Evolutionary conservation across 2,329 filamentous ascomycete species (phyloP).

Genomic region (Sporothrix luriei): DNA sequence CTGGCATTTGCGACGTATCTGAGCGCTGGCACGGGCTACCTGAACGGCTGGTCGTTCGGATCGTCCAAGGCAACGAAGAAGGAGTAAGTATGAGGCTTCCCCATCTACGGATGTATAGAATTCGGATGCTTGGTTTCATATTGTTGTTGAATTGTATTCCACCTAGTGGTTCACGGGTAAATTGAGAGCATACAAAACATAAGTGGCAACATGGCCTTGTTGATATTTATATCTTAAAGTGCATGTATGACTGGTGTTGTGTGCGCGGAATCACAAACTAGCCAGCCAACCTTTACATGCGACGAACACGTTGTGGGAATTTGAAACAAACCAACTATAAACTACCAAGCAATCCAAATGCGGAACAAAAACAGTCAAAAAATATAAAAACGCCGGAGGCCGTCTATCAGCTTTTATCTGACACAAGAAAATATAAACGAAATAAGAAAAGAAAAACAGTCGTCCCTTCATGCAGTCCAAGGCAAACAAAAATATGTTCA

Average conservation of each 20-base stretch:
- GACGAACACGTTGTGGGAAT: slow-evolving; percentile 36
- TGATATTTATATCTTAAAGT: neutral
- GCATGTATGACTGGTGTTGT: too few species aligned
- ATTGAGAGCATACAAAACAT: neutral
- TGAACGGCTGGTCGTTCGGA: slow-evolving; percentile 68
- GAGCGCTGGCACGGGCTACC: slow-evolving; percentile 66
- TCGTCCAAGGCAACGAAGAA: slow-evolving; percentile 37
- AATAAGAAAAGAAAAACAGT: neutral
- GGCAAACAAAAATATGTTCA: neutral
- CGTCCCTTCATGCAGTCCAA: neutral
- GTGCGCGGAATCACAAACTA: neutral
- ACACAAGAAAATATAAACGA: slow-evolving; percentile 13
- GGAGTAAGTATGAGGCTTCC: neutral
- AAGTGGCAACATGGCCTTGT: neutral
- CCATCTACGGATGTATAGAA: neutral
- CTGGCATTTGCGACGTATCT: slow-evolving; percentile 85
- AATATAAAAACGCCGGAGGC: slow-evolving; percentile 1
- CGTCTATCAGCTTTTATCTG: slow-evolving; percentile 17
- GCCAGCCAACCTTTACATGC: slow-evolving; percentile 12
- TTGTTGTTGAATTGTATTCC: too few species aligned
- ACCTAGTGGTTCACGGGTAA: neutral
- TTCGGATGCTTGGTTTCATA: neutral
- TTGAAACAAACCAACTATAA: neutral
- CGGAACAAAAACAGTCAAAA: neutral
- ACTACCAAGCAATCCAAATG: neutral